These are phyloP conservation scores for Fabrea salina DNA, from an alignment of 169 alveolate species.

Conservation along the genomic window DNA sequence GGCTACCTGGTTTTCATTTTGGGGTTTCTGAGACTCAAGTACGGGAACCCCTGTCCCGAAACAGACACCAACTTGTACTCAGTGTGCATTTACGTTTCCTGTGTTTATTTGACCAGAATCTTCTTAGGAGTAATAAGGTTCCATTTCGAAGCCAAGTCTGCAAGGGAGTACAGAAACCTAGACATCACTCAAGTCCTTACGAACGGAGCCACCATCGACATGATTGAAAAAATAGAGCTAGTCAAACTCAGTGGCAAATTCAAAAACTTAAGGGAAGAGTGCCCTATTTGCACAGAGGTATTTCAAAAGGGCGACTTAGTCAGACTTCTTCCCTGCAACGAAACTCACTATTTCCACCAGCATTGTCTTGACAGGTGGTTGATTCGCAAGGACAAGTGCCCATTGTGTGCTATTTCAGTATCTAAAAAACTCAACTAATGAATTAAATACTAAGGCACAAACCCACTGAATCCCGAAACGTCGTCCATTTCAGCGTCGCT, in stretches of 20 bases:
- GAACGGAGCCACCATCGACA: neutral
- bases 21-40: no score
- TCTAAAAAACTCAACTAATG: no score
- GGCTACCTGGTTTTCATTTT: no score
- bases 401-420: constrained; percentile 11
- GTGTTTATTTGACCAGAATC: no score
- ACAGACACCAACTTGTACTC: no score
- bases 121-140: no score
- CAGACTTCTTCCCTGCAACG: constrained; percentile 21
- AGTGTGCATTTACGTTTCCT: no score
- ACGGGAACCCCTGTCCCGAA: no score
- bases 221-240: neutral
- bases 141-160: no score
- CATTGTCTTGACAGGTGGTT: constrained; percentile 26
- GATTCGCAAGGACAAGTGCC: constrained; percentile 13
- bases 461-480: neutral
- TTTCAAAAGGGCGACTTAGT: neutral
- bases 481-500: constrained; percentile 30
- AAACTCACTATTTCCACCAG: neutral
- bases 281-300: constrained; percentile 15
- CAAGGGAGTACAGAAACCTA: no score
- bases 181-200: neutral
- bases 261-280: neutral
- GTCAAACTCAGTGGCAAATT: neutral
- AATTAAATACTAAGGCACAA: neutral